Conservation (phyloP, 2,329 filamentous ascomycete genomes). For the Shiraia sp. region DNA sequence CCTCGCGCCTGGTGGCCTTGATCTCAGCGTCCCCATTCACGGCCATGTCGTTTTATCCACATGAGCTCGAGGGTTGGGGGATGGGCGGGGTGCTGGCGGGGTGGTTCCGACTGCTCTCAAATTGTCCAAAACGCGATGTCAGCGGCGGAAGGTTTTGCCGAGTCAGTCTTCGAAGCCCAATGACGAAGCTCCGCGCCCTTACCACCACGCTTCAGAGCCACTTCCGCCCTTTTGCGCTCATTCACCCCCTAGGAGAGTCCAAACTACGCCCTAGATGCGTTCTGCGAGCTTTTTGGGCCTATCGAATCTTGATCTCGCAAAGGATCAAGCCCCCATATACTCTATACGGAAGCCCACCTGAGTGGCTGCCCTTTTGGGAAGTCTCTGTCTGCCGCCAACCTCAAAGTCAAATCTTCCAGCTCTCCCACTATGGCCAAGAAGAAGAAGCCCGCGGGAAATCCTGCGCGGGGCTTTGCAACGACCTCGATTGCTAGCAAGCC, state of each 20-base stretch:
- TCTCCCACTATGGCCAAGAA: slow-evolving; percentile 75
- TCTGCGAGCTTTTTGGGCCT: slow-evolving; percentile 23
- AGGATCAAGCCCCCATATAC: slow-evolving; percentile 42
- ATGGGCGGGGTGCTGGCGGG: slow-evolving; percentile 28
- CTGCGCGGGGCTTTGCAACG: slow-evolving; percentile 89
- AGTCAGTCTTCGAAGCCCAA: slow-evolving; percentile 5
- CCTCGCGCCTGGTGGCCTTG: slow-evolving; percentile 37
- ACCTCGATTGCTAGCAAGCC: slow-evolving; percentile 86
- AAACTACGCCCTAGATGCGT: slow-evolving; percentile 38
- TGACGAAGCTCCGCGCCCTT: slow-evolving; percentile 17
- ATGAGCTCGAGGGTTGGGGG: slow-evolving; percentile 26
- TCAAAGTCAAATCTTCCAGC: background rate
- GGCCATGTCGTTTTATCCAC: slow-evolving; percentile 42
- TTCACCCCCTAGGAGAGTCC: slow-evolving; percentile 5
- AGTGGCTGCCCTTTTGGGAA: slow-evolving; percentile 17
- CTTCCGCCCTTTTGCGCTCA: slow-evolving; percentile 6
- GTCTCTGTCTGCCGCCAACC: slow-evolving; percentile 7
- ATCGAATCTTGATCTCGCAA: slow-evolving; percentile 40
- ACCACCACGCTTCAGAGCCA: slow-evolving; percentile 6
- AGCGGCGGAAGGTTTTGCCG: slow-evolving; percentile 30
- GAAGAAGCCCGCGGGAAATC: slow-evolving; percentile 86
- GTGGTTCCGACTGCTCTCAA: no score
- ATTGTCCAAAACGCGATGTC: slow-evolving; percentile 23
- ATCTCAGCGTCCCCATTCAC: slow-evolving; percentile 40
- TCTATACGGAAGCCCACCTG: slow-evolving; percentile 36